A percentile compares a stretch with the other conserved stretches of the same genome.
phyloP scores from a whole-genome alignment of 805 yeast species.

The Saccharomycopsis lassenensis region DNA sequence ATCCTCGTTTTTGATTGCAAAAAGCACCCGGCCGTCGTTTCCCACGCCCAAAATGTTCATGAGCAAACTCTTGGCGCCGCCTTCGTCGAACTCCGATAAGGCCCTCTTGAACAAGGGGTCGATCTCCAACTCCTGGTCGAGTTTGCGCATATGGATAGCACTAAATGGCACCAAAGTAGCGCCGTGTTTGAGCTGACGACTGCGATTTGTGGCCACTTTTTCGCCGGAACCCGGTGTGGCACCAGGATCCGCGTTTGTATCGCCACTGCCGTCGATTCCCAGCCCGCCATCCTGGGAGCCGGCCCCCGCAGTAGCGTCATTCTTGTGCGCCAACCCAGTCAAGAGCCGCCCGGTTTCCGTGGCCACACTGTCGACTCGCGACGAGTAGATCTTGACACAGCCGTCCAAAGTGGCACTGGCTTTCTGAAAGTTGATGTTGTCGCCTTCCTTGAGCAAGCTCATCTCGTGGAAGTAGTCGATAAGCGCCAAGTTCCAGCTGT shows the following conservation, averaged over 20 bases:
- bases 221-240: too few species aligned
- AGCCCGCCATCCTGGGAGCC: slow-evolving; percentile 21
- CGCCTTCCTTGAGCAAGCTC: slow-evolving; percentile 62
- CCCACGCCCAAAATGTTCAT: slow-evolving; percentile 52
- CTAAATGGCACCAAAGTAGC: slow-evolving; percentile 45
- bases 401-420: slow-evolving; percentile 92
- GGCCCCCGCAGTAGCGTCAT: slow-evolving; percentile 18
- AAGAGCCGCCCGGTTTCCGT: slow-evolving; percentile 79
- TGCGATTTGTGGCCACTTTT: too few species aligned
- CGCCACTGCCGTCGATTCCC: too few species aligned
- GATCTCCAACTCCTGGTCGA: slow-evolving; percentile 54
- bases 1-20: too few species aligned
- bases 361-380: slow-evolving; percentile 86
- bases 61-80: slow-evolving; percentile 64
- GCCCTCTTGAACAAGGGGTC: slow-evolving; percentile 72
- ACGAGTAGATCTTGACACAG: slow-evolving; percentile 84
- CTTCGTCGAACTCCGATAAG: slow-evolving; percentile 70
- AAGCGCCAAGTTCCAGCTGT: slow-evolving; percentile 84
- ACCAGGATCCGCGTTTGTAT: too few species aligned
- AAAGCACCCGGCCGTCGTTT: too few species aligned
- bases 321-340: slow-evolving; percentile 55
- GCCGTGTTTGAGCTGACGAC: too few species aligned
- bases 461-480: slow-evolving; percentile 88
- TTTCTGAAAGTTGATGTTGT: slow-evolving; percentile 74
- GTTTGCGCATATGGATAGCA: slow-evolving; percentile 37